A percentile compares a stretch with the other conserved stretches of the same genome.
Conservation (phyloP, 2,329 filamentous ascomycete genomes). For the Penicillium sp. region DNA sequence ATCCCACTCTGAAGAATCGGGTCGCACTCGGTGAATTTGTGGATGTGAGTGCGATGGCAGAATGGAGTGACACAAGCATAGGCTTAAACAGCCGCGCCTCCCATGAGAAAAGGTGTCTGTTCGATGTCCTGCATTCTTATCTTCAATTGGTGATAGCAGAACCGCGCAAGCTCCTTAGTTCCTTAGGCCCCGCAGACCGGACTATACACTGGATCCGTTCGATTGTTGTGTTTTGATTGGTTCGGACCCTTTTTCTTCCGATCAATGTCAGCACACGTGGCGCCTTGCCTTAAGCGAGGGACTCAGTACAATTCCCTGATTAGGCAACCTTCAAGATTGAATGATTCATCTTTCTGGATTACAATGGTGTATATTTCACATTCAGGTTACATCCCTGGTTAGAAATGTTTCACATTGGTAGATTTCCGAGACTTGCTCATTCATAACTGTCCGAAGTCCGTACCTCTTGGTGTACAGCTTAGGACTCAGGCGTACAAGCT, state of each 20-base stretch:
- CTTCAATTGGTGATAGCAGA: background rate
- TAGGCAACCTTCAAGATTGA: background rate
- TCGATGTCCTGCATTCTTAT: background rate
- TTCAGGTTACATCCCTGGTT: too few species aligned
- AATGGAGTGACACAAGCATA: background rate
- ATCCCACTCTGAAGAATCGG: background rate
- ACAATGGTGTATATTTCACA: too few species aligned
- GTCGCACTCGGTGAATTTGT: background rate
- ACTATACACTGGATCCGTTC: background rate
- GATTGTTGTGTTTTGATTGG: conserved; percentile 4
- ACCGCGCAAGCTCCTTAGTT: background rate
- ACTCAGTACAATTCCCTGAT: conserved; percentile 4
- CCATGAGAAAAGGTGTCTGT: background rate
- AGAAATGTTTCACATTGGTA: too few species aligned
- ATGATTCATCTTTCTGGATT: too few species aligned
- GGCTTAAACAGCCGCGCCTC: background rate
- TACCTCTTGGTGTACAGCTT: too few species aligned
- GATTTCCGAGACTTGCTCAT: too few species aligned
- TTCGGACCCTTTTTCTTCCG: background rate
- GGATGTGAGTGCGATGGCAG: background rate
- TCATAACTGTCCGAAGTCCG: too few species aligned
- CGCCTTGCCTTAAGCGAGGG: conserved; percentile 14
- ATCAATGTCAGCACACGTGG: conserved; percentile 4
- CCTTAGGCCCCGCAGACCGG: background rate
- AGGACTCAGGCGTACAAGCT: too few species aligned